These are phyloP conservation scores for Aspergillus ochraceus DNA, from an alignment of 2,329 filamentous ascomycete genomes.

Conservation along the genomic window DNA sequence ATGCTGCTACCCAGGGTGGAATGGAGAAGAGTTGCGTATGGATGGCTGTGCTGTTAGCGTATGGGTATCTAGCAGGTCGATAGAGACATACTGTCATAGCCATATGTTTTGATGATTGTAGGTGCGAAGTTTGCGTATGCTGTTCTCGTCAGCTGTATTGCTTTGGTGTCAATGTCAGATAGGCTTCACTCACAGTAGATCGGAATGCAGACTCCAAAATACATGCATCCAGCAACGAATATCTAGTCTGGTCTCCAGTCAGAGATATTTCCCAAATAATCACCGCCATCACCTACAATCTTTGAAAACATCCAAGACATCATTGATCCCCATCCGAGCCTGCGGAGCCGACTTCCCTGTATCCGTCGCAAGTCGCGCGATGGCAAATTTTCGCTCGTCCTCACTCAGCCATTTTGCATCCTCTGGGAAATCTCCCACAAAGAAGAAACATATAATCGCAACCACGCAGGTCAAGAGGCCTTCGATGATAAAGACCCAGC, in stretches of 20 bases:
- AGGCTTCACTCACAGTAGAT: constrained; percentile 56
- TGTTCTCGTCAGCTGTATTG: constrained; percentile 19
- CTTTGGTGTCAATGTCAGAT: background rate
- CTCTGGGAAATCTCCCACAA: constrained; percentile 73
- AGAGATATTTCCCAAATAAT: background rate
- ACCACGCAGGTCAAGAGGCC: constrained; percentile 64
- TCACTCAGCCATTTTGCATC: constrained; percentile 69
- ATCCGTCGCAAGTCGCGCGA: constrained; percentile 66
- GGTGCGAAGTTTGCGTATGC: constrained; percentile 75
- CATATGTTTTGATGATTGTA: constrained; percentile 67
- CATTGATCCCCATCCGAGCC: constrained; percentile 58
- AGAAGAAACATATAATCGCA: constrained; percentile 61
- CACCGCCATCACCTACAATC: constrained; percentile 51
- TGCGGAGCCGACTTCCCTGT: constrained; percentile 67
- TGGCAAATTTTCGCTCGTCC: constrained; percentile 67
- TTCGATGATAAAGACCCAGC: constrained; percentile 60
- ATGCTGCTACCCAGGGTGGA: constrained; percentile 68
- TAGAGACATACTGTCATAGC: constrained; percentile 50
- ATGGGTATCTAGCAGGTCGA: background rate
- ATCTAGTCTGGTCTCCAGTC: constrained; percentile 54
- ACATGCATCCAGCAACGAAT: constrained; percentile 75
- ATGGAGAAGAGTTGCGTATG: constrained; percentile 54
- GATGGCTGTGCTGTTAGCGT: constrained; percentile 39
- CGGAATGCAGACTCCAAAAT: constrained; percentile 75
- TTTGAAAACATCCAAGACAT: constrained; percentile 66